Evolutionary conservation across 345 rosid genomes (phyloP), one percentile per base, ranked within the genome.

Genomic region (Citrus hindsii): DNA sequence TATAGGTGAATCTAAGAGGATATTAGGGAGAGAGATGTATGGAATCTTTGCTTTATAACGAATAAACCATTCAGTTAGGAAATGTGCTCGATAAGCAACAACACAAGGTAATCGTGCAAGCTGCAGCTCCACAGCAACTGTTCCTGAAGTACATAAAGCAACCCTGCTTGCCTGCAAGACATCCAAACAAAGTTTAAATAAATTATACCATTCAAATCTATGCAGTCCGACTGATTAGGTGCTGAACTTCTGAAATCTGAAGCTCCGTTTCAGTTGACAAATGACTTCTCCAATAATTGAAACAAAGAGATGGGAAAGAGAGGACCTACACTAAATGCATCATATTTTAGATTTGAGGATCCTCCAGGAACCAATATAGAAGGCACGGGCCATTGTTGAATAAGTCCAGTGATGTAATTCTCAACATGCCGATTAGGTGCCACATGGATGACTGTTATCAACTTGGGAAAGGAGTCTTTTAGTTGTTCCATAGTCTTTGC

Each of bases 71-170:
- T 95, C 98, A 2, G 99, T 95, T 27, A 93, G 80, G 71, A 88
- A 62, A 86, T 92, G 94, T 28, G 99, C 97, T 78, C 91, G 89
- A 84, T 93, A 93, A 32, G 98, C 95, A 71, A 92, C 95, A 60
- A 92, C 84, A 79, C 95, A 92, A 67, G 98, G 97, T 74, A 93
- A 80, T 74, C 84, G 86, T 6, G 94, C 97, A 59, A 95, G 89
- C 83, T 93, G 98, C 81, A 95, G 76, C 85, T 95, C 97, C 79
- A 95, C 77, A 33, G 97, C 97, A 75, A 88, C 99, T n/a, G 99
- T 92, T 84, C 98, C 99, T n/a, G 98, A 95, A 75, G 98, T 93
- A 82, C 99, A 95, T 72, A 95, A 81, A 19, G 99, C 99, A 79
- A 86, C 90, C 77, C 48, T 82, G 74, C 99, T 93, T 64, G 88